A percentile compares a stretch with the other conserved stretches of the same genome.
These are phyloP conservation scores for Raphanus raphanistrum DNA, from an alignment of 345 rosid genomes.

Conservation along the genomic window DNA sequence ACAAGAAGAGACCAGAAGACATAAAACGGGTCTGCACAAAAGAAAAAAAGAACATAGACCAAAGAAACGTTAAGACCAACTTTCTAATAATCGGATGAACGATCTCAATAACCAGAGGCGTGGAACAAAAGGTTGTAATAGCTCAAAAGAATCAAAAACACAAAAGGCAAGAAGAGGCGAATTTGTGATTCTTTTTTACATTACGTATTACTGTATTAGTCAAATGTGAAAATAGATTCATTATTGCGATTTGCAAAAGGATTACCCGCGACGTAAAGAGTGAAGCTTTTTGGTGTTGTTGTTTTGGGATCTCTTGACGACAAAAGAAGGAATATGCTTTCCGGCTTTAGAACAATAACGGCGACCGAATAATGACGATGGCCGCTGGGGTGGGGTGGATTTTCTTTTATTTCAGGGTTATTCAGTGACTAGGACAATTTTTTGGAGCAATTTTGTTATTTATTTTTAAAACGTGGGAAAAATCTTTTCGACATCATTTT, in stretches of 20 bases:
- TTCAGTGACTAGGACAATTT: neutral
- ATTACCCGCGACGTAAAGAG: neutral
- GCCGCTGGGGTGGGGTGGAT: neutral
- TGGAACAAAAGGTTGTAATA: neutral
- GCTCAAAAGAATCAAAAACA: neutral
- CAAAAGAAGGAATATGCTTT: constrained; percentile 43
- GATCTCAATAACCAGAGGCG: neutral
- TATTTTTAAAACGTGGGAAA: neutral
- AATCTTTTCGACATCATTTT: neutral
- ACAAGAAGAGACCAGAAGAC: neutral
- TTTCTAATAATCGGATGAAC: neutral
- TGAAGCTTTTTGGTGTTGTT: neutral
- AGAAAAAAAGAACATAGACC: neutral
- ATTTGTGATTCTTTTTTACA: neutral
- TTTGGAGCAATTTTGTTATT: neutral
- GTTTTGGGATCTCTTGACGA: constrained; percentile 9
- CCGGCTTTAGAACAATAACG: constrained; percentile 1
- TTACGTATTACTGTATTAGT: constrained; percentile 5
- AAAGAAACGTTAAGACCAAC: neutral
- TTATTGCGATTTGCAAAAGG: too few relatives aligned
- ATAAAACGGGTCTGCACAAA: constrained; percentile 14
- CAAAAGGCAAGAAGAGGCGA: neutral
- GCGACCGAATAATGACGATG: neutral
- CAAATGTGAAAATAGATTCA: too few relatives aligned
- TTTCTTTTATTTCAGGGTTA: neutral